These are phyloP conservation scores for Metschnikowia corniflorae DNA, from an alignment of 805 yeast species.

Conservation along the genomic window DNA sequence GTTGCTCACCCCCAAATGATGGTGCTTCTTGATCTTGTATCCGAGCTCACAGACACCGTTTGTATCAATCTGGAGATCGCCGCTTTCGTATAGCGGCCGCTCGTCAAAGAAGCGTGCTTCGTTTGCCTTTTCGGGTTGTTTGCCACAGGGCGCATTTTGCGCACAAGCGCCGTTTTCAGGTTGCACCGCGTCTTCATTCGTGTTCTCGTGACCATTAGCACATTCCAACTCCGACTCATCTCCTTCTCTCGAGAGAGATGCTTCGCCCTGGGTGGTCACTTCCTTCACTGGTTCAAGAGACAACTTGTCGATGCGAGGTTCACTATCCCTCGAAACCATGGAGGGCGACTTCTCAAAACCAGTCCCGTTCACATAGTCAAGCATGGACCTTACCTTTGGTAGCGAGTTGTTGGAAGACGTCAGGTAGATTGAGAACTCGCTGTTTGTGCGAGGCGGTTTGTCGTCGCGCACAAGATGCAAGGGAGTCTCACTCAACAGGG, in stretches of 20 bases:
- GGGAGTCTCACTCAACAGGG: slow-evolving; percentile 25
- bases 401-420: slow-evolving; percentile 9
- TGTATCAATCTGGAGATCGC: slow-evolving; percentile 21
- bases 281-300: slow-evolving; percentile 14
- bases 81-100: slow-evolving; percentile 10
- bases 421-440: slow-evolving; percentile 14
- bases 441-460: slow-evolving; percentile 8
- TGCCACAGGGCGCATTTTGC: not conserved
- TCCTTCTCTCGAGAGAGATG: not conserved
- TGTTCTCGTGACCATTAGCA: not conserved
- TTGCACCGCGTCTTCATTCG: not conserved
- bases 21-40: slow-evolving; percentile 40
- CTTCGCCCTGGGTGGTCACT: slow-evolving; percentile 3
- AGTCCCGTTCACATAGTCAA: slow-evolving; percentile 22
- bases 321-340: slow-evolving; percentile 3
- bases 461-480: slow-evolving; percentile 17
- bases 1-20: slow-evolving; percentile 38
- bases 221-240: not conserved
- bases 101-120: slow-evolving; percentile 9
- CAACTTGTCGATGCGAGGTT: slow-evolving; percentile 5
- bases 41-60: slow-evolving; percentile 40
- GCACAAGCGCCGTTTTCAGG: not conserved
- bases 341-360: not conserved
- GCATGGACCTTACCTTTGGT: slow-evolving; percentile 28
- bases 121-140: not conserved